Evolutionary conservation across 2,329 filamentous ascomycete species (phyloP).

Genomic region (Curvularia sp.): DNA sequence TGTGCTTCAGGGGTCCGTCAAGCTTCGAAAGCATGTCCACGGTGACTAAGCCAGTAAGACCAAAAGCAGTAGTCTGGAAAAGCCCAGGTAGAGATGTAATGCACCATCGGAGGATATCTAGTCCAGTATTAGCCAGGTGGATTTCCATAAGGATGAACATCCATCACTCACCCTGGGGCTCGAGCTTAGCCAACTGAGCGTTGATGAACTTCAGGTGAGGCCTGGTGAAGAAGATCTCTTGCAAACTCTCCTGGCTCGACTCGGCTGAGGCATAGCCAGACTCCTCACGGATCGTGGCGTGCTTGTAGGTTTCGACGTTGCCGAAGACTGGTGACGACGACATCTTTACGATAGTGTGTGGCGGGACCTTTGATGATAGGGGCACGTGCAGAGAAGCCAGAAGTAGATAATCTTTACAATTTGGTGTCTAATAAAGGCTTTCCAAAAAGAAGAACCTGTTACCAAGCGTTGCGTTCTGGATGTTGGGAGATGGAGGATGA

Average conservation of each 20-base stretch:
- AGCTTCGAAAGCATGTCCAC: constrained; percentile 77
- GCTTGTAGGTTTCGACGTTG: constrained; percentile 34
- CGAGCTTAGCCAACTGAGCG: constrained; percentile 82
- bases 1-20: constrained; percentile 63
- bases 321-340: constrained; percentile 43
- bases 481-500: constrained; percentile 23
- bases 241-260: constrained; percentile 68
- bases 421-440: constrained; percentile 22
- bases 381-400: constrained; percentile 34
- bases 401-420: constrained; percentile 18
- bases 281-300: constrained; percentile 60
- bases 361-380: constrained; percentile 9
- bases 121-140: constrained; percentile 33
- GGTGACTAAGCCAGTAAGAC: constrained; percentile 60
- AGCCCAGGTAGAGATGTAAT: constrained; percentile 88
- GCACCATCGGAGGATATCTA: constrained; percentile 90
- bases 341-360: constrained; percentile 27
- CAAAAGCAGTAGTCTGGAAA: constrained; percentile 64
- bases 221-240: constrained; percentile 84
- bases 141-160: background rate
- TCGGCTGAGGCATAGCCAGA: constrained; percentile 83
- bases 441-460: constrained; percentile 31
- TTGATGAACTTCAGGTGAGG: constrained; percentile 91
- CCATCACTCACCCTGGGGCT: constrained; percentile 69
- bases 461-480: constrained; percentile 32